Evolutionary conservation across 495 filamentous ascomycete species (phyloP).

Genomic region (Copromyces sp.): DNA sequence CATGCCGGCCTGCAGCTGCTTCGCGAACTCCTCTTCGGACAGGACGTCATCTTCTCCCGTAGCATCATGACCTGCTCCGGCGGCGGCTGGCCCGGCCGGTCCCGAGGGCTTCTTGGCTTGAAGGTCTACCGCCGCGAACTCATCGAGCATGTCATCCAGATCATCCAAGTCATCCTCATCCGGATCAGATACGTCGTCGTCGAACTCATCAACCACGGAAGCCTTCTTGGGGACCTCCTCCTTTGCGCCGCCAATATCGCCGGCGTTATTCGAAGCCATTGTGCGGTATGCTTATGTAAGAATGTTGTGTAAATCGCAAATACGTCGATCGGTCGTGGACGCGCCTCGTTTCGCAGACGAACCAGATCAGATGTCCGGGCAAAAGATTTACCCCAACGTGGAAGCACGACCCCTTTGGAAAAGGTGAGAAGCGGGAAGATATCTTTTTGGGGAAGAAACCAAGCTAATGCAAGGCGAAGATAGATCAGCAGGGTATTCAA

Average conservation of each 20-base stretch:
- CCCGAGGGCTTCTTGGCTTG: slow-evolving; percentile 38
- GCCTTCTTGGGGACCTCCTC: slow-evolving; percentile 7
- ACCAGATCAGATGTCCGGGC: background rate
- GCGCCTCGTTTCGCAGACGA: background rate
- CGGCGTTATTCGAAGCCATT: slow-evolving; percentile 12
- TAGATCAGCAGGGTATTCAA: background rate
- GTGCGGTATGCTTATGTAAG: background rate
- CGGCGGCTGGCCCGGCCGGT: slow-evolving; percentile 27
- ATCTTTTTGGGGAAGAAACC: background rate
- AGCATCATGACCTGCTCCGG: slow-evolving; percentile 6
- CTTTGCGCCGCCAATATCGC: slow-evolving; percentile 7
- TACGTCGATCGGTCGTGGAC: background rate
- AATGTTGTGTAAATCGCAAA: background rate
- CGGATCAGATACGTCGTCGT: slow-evolving; percentile 52
- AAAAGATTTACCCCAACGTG: background rate
- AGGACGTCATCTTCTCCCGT: slow-evolving; percentile 23
- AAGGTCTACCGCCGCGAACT: slow-evolving; percentile 57
- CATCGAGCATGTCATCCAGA: slow-evolving; percentile 87
- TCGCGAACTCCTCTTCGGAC: slow-evolving; percentile 66
- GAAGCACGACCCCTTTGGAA: background rate
- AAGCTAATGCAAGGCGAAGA: background rate
- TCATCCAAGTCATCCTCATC: slow-evolving; percentile 87
- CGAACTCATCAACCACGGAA: slow-evolving; percentile 15
- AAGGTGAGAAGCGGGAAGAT: background rate
- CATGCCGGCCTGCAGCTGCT: slow-evolving; percentile 81